Conservation (phyloP, 305 asterid species). For the Rubia peregrina region DNA sequence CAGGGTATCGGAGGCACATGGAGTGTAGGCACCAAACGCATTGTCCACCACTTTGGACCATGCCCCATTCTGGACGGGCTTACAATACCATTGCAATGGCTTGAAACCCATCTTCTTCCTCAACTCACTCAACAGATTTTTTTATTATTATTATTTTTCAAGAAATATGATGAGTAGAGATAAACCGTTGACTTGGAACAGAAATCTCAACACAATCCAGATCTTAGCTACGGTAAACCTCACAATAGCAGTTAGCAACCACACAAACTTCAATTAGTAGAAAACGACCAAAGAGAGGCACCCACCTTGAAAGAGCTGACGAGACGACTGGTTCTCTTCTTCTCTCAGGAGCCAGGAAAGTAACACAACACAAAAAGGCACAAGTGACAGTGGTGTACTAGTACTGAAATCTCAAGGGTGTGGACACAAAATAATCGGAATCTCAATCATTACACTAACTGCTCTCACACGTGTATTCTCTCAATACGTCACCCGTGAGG, state of each 20-base stretch:
- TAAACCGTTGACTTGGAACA: background rate
- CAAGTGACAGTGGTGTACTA: background rate
- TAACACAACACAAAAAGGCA: background rate
- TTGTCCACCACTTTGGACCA: slow-evolving; percentile 67
- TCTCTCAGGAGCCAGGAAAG: background rate
- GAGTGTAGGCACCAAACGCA: slow-evolving; percentile 78
- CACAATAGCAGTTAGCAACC: background rate
- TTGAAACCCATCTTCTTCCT: slow-evolving; percentile 44
- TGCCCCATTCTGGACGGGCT: slow-evolving; percentile 59
- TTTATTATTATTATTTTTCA: too few relatives aligned
- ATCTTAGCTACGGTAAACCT: background rate
- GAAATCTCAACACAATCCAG: background rate
- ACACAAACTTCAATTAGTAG: background rate
- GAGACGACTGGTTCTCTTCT: background rate
- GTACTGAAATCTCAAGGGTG: background rate
- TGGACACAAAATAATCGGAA: background rate
- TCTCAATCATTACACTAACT: background rate
- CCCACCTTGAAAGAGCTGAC: background rate
- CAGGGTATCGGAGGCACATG: slow-evolving; percentile 70
- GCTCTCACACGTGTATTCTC: background rate
- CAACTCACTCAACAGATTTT: too few relatives aligned
- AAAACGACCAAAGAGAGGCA: background rate
- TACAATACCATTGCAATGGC: slow-evolving; percentile 73
- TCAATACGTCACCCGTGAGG: slow-evolving; percentile 2
- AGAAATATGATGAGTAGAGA: background rate